A percentile compares a stretch with the other conserved stretches of the same genome.
phyloP scores from a whole-genome alignment of 2,329 filamentous ascomycete species.

The Diplodia sapinea region DNA sequence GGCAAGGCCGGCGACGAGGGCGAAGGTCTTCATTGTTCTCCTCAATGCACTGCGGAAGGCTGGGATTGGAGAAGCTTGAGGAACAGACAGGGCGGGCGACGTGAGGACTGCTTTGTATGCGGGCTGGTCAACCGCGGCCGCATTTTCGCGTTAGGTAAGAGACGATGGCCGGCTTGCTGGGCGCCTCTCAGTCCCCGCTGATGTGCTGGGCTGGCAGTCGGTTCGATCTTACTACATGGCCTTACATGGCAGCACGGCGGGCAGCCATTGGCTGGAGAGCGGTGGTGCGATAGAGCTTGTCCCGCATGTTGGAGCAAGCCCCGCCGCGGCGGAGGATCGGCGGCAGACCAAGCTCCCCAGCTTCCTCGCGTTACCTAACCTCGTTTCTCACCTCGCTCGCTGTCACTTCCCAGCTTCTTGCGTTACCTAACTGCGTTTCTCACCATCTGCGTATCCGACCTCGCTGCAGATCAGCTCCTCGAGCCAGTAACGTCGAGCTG shows the following conservation, averaged over 20 bases:
- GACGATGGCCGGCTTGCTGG: slow-evolving; percentile 17
- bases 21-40: slow-evolving; percentile 25
- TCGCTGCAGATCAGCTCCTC: slow-evolving; percentile 3
- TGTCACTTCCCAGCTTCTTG: background rate
- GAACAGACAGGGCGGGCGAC: background rate
- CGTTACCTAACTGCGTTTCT: slow-evolving; percentile 21
- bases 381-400: background rate
- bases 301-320: background rate
- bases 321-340: slow-evolving; percentile 19
- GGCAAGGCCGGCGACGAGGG: slow-evolving; percentile 49
- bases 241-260: slow-evolving; percentile 14
- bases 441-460: slow-evolving; percentile 14
- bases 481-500: slow-evolving; percentile 1
- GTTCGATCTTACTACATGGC: slow-evolving; percentile 15
- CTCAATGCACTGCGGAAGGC: background rate
- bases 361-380: slow-evolving; percentile 21
- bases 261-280: slow-evolving; percentile 10
- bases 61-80: background rate
- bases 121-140: background rate
- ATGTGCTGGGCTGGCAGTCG: slow-evolving; percentile 1
- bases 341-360: background rate
- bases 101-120: slow-evolving; percentile 13
- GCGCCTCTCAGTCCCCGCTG: background rate
- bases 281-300: slow-evolving; percentile 23
- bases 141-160: slow-evolving; percentile 28